phyloP scores from a whole-genome alignment of 768 basidiomycete species.

The Tubosaeta brunneosetosa region DNA sequence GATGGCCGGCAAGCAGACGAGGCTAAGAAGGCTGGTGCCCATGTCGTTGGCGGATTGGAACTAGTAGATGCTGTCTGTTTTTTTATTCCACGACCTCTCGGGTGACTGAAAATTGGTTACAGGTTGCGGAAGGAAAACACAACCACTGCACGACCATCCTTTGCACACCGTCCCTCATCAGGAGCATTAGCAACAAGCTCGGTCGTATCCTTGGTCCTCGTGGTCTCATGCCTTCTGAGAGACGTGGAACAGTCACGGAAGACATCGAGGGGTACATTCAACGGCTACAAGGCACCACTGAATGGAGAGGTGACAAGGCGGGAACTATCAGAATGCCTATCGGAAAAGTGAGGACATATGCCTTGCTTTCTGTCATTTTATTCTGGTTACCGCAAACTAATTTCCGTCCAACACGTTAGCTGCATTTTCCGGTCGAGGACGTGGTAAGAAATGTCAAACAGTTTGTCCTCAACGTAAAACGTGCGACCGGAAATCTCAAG shows the following conservation, averaged over 20 bases:
- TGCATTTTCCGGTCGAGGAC: slow-evolving; percentile 70
- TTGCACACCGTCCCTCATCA: slow-evolving; percentile 74
- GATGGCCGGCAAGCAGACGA: slow-evolving; percentile 78
- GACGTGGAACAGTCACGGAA: slow-evolving; percentile 91
- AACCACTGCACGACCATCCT: slow-evolving; percentile 75
- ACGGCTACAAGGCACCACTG: slow-evolving; percentile 73
- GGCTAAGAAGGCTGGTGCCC: slow-evolving; percentile 83
- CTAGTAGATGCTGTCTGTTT: slow-evolving; percentile 78
- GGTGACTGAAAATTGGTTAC: neutral
- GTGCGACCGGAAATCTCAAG: slow-evolving; percentile 65
- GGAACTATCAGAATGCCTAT: slow-evolving; percentile 83
- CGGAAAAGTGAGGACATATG: slow-evolving; percentile 52
- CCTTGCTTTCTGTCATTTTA: neutral
- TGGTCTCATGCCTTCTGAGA: slow-evolving; percentile 92
- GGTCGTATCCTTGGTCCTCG: slow-evolving; percentile 81
- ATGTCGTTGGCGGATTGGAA: slow-evolving; percentile 87
- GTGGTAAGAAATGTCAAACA: slow-evolving; percentile 74
- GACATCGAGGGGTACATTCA: slow-evolving; percentile 80
- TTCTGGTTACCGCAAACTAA: slow-evolving; percentile 2
- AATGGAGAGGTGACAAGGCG: slow-evolving; percentile 89
- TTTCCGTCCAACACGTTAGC: slow-evolving; percentile 36
- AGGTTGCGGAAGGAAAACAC: slow-evolving; percentile 74
- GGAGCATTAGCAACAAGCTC: slow-evolving; percentile 72
- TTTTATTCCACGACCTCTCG: neutral
- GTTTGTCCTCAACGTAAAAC: slow-evolving; percentile 70